These are phyloP conservation scores for Mangifera indica DNA, from an alignment of 345 rosid species.

Conservation along the genomic window DNA sequence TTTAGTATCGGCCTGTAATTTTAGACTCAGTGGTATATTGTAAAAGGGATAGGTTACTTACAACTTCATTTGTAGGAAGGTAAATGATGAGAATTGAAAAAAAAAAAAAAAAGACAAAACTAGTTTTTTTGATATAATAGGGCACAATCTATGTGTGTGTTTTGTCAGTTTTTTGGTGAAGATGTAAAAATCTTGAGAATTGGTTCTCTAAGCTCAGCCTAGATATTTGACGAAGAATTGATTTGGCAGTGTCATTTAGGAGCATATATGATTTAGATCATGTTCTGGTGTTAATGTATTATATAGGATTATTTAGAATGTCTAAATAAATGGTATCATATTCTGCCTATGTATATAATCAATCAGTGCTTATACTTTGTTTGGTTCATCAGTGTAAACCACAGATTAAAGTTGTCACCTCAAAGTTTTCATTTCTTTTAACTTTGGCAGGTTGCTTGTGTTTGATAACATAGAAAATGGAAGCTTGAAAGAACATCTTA, in stretches of 20 bases:
- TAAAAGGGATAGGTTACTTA: background rate
- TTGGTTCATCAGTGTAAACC: background rate
- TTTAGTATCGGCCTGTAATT: no score
- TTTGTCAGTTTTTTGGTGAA: background rate
- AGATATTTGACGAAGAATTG: background rate
- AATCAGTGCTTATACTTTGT: background rate
- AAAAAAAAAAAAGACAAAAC: no score
- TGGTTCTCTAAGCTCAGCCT: background rate
- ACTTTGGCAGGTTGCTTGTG: conserved; percentile 62
- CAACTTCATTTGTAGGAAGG: background rate
- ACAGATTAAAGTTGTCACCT: background rate
- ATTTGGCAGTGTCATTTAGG: background rate
- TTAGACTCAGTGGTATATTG: no score
- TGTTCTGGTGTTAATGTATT: background rate
- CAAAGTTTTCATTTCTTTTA: background rate
- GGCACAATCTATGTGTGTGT: background rate
- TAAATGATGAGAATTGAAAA: no score
- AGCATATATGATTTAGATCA: background rate
- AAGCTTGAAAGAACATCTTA: conserved; percentile 87
- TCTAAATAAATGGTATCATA: no score
- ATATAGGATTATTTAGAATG: background rate
- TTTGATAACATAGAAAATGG: conserved; percentile 77
- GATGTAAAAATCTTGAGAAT: background rate
- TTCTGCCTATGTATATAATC: background rate
- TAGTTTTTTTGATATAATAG: background rate